Conservation (phyloP, 202 grass and related monocot genomes). For the Cymbopogon flexuosus region DNA sequence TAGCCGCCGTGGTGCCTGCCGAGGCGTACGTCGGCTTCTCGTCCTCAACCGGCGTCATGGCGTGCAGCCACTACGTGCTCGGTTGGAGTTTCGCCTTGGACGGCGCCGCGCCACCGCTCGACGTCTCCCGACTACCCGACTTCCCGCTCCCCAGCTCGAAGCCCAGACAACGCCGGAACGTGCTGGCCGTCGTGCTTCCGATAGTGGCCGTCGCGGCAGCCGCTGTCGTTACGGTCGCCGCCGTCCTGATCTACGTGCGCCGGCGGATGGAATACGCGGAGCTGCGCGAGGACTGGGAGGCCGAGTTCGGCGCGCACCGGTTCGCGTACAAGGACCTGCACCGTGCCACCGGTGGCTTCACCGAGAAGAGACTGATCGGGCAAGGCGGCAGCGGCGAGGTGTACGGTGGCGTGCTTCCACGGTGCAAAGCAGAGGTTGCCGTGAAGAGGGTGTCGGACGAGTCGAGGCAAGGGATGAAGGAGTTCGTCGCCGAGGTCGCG, state of each 20-base stretch:
- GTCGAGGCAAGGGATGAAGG: neutral
- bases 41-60: constrained; percentile 1
- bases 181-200: neutral
- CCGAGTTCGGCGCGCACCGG: constrained; percentile 21
- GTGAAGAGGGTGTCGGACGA: neutral
- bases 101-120: neutral
- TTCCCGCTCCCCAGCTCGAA: neutral
- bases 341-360: neutral
- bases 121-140: constrained; percentile 18
- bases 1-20: constrained; percentile 20
- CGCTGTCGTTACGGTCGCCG: neutral
- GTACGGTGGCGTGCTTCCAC: neutral
- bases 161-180: neutral
- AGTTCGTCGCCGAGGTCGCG: constrained; percentile 6
- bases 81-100: constrained; percentile 13
- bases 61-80: constrained; percentile 12
- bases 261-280: neutral
- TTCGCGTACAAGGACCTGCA: constrained; percentile 19
- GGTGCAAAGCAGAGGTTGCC: neutral
- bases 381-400: neutral
- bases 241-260: neutral
- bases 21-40: constrained; percentile 14
- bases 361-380: neutral
- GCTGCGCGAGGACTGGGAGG: constrained; percentile 26
- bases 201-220: neutral